phyloP scores from a whole-genome alignment of 495 filamentous ascomycete genomes.

The Trichoderma reesei region DNA sequence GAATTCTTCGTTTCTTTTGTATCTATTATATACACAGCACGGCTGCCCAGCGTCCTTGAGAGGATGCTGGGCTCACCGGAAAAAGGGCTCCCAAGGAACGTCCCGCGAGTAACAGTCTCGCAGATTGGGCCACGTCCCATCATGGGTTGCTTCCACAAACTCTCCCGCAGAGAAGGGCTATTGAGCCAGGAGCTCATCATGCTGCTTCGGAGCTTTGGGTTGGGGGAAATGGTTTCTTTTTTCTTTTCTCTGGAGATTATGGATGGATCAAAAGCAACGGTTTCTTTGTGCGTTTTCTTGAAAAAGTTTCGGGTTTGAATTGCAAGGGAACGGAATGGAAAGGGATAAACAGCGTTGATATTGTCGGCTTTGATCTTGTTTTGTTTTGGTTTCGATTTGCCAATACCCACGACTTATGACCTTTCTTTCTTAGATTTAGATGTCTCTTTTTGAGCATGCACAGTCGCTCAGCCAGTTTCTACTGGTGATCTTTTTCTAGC shows the following conservation, averaged over 20 bases:
- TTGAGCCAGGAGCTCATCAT: neutral
- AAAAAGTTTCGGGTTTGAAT: neutral
- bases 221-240: neutral
- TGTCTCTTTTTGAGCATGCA: neutral
- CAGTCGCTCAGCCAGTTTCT: neutral
- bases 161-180: slow-evolving; percentile 2
- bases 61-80: neutral
- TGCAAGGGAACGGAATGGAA: neutral
- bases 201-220: neutral
- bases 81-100: neutral
- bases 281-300: neutral
- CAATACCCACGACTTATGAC: neutral
- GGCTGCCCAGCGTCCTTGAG: neutral
- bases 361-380: neutral
- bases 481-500: slow-evolving; percentile 1
- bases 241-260: no score
- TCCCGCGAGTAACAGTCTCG: slow-evolving; percentile 3
- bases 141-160: neutral
- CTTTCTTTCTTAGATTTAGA: neutral
- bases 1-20: neutral
- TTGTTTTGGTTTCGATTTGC: no score
- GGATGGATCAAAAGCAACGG: neutral
- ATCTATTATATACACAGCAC: neutral
- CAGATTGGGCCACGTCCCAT: neutral
- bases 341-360: neutral